Evolutionary conservation across 1,284 basidiomycete genomes (phyloP).

Genomic region (Rhodofomes roseus): DNA sequence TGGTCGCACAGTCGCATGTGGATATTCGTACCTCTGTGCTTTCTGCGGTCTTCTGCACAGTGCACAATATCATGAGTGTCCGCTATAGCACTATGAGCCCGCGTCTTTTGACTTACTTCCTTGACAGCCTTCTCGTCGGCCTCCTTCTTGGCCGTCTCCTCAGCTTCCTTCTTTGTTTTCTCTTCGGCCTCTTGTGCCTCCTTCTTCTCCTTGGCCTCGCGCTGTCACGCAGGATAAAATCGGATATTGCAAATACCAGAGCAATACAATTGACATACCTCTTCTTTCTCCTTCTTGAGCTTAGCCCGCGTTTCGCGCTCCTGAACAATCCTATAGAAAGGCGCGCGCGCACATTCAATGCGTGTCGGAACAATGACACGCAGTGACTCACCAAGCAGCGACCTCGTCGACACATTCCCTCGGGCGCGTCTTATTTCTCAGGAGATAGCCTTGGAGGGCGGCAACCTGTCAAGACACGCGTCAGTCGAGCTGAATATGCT

Average conservation of each 20-base stretch:
- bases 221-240: slow-evolving; percentile 37
- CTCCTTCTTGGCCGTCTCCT: slow-evolving; percentile 2
- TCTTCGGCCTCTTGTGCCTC: slow-evolving; percentile 48
- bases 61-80: not conserved
- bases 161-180: slow-evolving; percentile 37
- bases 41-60: slow-evolving; percentile 1
- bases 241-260: no score
- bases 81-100: slow-evolving; percentile 15
- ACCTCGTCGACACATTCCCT: slow-evolving; percentile 79
- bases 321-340: slow-evolving; percentile 51
- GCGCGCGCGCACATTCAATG: slow-evolving; percentile 5
- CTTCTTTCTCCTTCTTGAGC: slow-evolving; percentile 81
- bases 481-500: not conserved
- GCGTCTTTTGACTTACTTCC: slow-evolving; percentile 41
- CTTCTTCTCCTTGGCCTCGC: slow-evolving; percentile 72
- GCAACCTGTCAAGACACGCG: slow-evolving; percentile 53
- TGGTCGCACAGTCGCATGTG: not conserved
- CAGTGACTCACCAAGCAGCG: slow-evolving; percentile 46
- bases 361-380: not conserved
- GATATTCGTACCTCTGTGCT: slow-evolving; percentile 14
- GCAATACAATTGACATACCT: slow-evolving; percentile 55
- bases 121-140: slow-evolving; percentile 41
- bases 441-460: slow-evolving; percentile 76
- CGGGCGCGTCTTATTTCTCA: slow-evolving; percentile 82
- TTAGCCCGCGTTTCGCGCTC: slow-evolving; percentile 80